Percentiles rank a stretch among this genome's conserved stretches.
These are phyloP conservation scores for Hypsizygus ulmarius DNA, from an alignment of 1,284 basidiomycete genomes.

Conservation along the genomic window DNA sequence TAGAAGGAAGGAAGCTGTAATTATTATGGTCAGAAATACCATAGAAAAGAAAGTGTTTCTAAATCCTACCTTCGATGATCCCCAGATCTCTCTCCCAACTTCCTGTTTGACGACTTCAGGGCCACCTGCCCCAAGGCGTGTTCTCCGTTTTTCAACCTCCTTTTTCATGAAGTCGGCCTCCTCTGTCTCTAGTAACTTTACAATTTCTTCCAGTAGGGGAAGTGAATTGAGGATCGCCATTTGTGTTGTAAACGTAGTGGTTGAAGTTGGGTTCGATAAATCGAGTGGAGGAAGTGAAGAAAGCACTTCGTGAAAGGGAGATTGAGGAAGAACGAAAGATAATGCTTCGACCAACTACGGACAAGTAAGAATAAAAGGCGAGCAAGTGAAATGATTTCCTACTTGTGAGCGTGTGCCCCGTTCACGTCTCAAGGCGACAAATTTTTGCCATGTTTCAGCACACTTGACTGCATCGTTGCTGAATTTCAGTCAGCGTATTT, in stretches of 20 bases:
- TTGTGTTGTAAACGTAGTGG: conserved; percentile 58
- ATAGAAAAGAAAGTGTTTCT: not conserved
- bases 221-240: conserved; percentile 68
- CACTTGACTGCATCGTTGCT: conserved; percentile 80
- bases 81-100: conserved; percentile 62
- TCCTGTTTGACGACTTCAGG: conserved; percentile 68
- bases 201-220: conserved; percentile 66
- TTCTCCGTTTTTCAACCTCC: conserved; percentile 77
- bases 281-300: conserved; percentile 73
- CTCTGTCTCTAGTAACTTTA: conserved; percentile 54
- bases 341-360: conserved; percentile 67
- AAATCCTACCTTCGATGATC: conserved; percentile 51
- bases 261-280: conserved; percentile 67
- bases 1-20: conserved; percentile 67
- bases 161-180: conserved; percentile 54
- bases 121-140: conserved; percentile 67
- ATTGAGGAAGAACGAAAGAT: conserved; percentile 72
- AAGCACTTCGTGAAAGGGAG: conserved; percentile 64
- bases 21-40: conserved; percentile 4
- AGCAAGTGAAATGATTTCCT: conserved; percentile 12
- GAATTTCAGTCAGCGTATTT: not conserved
- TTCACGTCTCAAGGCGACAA: conserved; percentile 63
- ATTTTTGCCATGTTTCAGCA: conserved; percentile 75
- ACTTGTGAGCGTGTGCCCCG: conserved; percentile 65
- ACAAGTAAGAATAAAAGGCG: conserved; percentile 4